Evolutionary conservation across 208 protist species (phyloP), one percentile per base, ranked within the genome.

Genomic region (Porcisia hertigi): DNA sequence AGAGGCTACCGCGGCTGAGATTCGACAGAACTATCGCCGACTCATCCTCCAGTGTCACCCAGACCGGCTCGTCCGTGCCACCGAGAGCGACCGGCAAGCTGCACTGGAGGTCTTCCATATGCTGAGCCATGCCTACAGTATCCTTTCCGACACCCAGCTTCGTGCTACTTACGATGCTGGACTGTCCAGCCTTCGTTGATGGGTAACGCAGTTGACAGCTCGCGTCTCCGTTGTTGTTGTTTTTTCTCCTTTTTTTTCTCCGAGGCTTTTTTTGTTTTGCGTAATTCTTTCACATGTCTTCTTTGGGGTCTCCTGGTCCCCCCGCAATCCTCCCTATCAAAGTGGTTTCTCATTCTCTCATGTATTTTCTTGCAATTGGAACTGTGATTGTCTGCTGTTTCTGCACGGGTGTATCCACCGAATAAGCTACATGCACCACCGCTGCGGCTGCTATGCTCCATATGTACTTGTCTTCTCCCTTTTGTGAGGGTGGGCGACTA

Each of bases 121-220:
- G 59, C 93, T 99, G 25, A 97, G 90, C 65, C 70, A 95, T 34
- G 98, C 98, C 12, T 98, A 99, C 88, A 95, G 96, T 39, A 89
- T 99, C 8, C 89, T 99, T 1, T 86, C 79, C 7, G 96, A 99
- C 75, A 58, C 81, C 8, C 77, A 94, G 58, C 98, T 98, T 71
- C 93, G 98, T 53, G 71, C 85, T 57, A 70, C 95, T 9, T 99
- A 99, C 85, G 99, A 99, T 81, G 78, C 73, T 34, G 83, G 83
- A 12, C 64, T 96, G 66, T 67, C 52, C 7, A 47, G 60, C 14
- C 54, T 36, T 39, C 55, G 25, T 71, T 81, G 55, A 57, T 30
- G 11, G 66, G 66, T 53, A 57, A 12, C 39, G n/a, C 47, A 25
- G 25, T 9, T 1, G 12, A 14, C n/a, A 16, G 3, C 47, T 25